Conservation (phyloP, 2,329 filamentous ascomycete genomes). For the Nigrospora osmanthi region DNA sequence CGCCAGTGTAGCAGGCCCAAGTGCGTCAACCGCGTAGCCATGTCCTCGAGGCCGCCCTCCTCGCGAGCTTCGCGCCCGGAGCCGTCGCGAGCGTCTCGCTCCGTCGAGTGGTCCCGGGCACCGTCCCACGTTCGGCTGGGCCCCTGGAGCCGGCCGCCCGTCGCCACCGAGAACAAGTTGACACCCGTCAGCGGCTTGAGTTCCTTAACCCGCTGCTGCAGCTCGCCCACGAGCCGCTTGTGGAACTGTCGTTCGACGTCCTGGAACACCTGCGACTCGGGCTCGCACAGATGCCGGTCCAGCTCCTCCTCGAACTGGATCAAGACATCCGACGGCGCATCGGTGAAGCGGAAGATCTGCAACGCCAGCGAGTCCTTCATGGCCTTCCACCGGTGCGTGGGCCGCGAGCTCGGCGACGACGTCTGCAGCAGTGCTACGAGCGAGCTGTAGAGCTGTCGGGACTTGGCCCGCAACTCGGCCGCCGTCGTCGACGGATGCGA, state of each 20-base stretch:
- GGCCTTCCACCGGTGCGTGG: slow-evolving; percentile 39
- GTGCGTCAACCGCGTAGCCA: slow-evolving; percentile 74
- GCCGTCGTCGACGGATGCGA: slow-evolving; percentile 29
- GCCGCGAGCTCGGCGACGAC: slow-evolving; percentile 32
- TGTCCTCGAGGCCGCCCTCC: slow-evolving; percentile 51
- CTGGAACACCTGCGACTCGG: slow-evolving; percentile 34
- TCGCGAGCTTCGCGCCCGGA: slow-evolving; percentile 31
- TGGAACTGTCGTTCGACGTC: slow-evolving; percentile 43
- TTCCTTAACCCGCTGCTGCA: slow-evolving; percentile 41
- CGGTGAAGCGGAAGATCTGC: slow-evolving; percentile 50
- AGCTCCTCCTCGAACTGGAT: slow-evolving; percentile 42
- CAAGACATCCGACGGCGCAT: slow-evolving; percentile 40
- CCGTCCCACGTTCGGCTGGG: slow-evolving; percentile 26
- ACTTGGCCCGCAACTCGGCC: slow-evolving; percentile 28
- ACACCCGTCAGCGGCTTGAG: slow-evolving; percentile 45
- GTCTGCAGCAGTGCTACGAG: slow-evolving; percentile 48
- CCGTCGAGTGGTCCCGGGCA: slow-evolving; percentile 12
- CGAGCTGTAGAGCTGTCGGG: slow-evolving; percentile 41
- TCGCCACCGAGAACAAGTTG: slow-evolving; percentile 46
- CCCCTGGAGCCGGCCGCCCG: slow-evolving; percentile 37
- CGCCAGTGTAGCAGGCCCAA: slow-evolving; percentile 83
- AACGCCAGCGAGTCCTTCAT: slow-evolving; percentile 46
- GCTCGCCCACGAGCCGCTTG: slow-evolving; percentile 36
- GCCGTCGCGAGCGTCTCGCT: slow-evolving; percentile 8
- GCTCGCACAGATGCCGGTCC: slow-evolving; percentile 32